Evolutionary conservation across 2,329 filamentous ascomycete genomes (phyloP).

Genomic region (Botrytis sinoallii): DNA sequence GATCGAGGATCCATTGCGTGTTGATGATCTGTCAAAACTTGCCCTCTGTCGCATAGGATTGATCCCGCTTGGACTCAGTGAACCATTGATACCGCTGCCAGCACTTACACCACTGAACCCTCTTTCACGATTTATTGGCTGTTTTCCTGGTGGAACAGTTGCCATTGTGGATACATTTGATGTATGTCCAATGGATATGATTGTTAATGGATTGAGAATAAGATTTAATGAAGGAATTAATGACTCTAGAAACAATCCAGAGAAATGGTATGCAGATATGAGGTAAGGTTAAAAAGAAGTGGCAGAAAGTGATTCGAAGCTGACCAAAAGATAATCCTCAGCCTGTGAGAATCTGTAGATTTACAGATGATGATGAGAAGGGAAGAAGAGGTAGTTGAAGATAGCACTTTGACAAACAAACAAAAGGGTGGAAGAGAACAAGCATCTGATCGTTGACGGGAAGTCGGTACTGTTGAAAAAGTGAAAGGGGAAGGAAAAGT

Average conservation of each 20-base stretch:
- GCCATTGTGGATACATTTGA: slow-evolving; percentile 31
- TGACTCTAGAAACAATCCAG: not conserved
- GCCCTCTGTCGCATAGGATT: slow-evolving; percentile 25
- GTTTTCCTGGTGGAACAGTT: slow-evolving; percentile 20
- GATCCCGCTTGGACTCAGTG: not conserved
- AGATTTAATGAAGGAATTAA: not conserved
- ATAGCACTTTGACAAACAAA: not conserved
- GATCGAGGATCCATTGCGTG: slow-evolving; percentile 39
- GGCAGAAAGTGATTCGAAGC: slow-evolving; percentile 12
- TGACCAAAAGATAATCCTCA: slow-evolving; percentile 21
- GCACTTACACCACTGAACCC: not conserved
- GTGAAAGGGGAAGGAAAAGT: slow-evolving; percentile 3
- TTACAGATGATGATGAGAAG: not conserved
- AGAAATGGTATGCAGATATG: slow-evolving; percentile 16
- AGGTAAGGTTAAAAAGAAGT: slow-evolving; percentile 9
- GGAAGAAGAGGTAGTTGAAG: not conserved
- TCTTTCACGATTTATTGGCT: slow-evolving; percentile 14
- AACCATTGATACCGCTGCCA: not conserved
- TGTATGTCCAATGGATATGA: slow-evolving; percentile 9
- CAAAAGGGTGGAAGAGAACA: not conserved
- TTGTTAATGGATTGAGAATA: slow-evolving; percentile 16
- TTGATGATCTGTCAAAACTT: slow-evolving; percentile 22
- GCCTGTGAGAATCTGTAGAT: slow-evolving; percentile 13
- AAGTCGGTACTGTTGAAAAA: not conserved
- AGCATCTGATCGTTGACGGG: not conserved